Evolutionary conservation across 2,329 filamentous ascomycete species (phyloP).

Genomic region (Calonectria ilicicola): DNA sequence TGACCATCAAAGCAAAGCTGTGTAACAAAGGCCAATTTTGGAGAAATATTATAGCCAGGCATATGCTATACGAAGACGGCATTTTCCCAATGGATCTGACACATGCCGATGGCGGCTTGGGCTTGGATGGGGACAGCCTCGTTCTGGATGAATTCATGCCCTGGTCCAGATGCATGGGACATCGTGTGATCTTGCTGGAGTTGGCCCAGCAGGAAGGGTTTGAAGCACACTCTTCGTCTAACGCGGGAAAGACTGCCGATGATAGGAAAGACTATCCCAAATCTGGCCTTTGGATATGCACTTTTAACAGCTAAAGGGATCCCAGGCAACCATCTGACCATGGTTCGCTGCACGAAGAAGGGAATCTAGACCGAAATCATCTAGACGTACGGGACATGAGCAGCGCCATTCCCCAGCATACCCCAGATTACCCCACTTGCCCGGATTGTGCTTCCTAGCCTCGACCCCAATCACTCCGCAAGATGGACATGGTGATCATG

Average conservation of each 20-base stretch:
- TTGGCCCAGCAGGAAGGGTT: background rate
- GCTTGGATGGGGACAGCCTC: background rate
- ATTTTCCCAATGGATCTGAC: background rate
- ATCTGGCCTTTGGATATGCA: background rate
- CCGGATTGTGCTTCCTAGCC: slow-evolving; percentile 1
- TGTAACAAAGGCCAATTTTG: background rate
- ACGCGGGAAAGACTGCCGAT: background rate
- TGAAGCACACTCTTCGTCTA: background rate
- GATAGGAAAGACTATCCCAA: background rate
- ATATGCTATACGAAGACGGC: background rate
- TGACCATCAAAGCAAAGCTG: background rate
- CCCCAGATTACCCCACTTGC: slow-evolving; percentile 39
- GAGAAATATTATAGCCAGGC: background rate
- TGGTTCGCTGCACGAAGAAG: slow-evolving; percentile 5
- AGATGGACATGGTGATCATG: slow-evolving; percentile 22
- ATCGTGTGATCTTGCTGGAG: slow-evolving; percentile 5
- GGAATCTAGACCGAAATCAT: slow-evolving; percentile 13
- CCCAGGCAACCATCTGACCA: background rate
- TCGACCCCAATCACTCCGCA: slow-evolving; percentile 22
- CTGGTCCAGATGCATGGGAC: background rate
- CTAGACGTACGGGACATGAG: background rate
- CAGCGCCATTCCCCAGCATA: slow-evolving; percentile 30
- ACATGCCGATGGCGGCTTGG: background rate
- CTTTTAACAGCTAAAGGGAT: background rate
- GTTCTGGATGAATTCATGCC: slow-evolving; percentile 2